These are phyloP conservation scores for Lentinula sp. DNA, from an alignment of 768 basidiomycete species.

Conservation along the genomic window DNA sequence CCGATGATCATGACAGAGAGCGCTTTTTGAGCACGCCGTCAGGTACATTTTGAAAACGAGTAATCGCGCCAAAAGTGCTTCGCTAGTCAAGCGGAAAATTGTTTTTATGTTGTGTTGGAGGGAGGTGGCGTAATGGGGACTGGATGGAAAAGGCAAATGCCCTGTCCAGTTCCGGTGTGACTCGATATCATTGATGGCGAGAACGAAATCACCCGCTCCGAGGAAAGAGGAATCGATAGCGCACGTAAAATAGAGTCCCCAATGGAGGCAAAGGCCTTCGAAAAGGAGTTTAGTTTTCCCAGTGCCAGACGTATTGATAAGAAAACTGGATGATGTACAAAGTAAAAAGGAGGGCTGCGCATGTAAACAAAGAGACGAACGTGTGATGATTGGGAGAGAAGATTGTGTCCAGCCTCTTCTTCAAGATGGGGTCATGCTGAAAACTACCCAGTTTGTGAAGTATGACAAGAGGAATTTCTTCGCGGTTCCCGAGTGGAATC, in stretches of 20 bases:
- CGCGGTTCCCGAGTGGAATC: background rate
- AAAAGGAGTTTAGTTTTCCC: background rate
- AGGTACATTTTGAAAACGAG: constrained; percentile 1
- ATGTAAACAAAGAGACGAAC: no score
- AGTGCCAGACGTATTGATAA: background rate
- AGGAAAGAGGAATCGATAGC: background rate
- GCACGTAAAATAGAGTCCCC: constrained; percentile 5
- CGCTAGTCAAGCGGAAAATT: background rate
- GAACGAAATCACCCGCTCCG: background rate
- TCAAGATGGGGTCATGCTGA: background rate
- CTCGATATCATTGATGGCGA: no score
- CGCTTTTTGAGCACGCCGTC: background rate
- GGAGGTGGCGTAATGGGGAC: no score
- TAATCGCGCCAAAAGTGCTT: background rate
- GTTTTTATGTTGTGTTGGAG: no score
- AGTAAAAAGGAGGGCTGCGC: no score
- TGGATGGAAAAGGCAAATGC: no score
- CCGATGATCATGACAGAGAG: background rate
- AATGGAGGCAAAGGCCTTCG: constrained; percentile 7
- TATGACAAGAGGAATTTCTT: background rate
- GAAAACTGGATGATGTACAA: background rate
- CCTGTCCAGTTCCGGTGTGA: no score
- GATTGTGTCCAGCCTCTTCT: background rate
- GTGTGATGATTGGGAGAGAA: background rate
- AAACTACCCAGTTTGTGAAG: background rate